Base-by-base conservation (phyloP, 2,329 filamentous ascomycete genomes). In the Fusarium keratoplasticum region DNA sequence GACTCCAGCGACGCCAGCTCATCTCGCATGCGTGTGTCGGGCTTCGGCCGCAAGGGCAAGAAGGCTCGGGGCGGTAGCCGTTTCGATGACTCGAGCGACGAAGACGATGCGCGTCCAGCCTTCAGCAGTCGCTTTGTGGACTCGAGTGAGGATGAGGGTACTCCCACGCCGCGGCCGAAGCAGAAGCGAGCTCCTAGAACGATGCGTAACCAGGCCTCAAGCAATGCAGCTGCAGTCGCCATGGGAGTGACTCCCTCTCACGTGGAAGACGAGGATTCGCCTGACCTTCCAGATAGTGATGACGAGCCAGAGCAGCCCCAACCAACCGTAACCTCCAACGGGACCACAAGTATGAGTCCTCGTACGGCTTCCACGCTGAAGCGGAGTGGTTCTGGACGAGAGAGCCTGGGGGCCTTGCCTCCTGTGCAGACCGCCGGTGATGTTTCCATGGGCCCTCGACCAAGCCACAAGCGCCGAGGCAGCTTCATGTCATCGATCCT, bases 21-120 rank as follows among this genome's bases (percentile, higher is more conserved):
- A 35, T 79, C 76, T 70, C 83, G 76, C 25, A 80, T 85, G 57
- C 85, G 83, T 50, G 81, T 86, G 57, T 84, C 86, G 2, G 81
- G 83, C 3, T 86, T 89, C 50, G 82, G 84, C 7, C 84, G 83
- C 1, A 77, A 85, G 70, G 68, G 67, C 20, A 79, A 73, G 61
- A 78, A 78, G 58, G 27, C 63, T 36, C 81, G 83, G 67, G 78
- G 82, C 8, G 90, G 89, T 35, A 91, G 89, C 77, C 90, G 92
- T 1, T 93, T 95, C 76, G 90, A 86, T 1, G 92, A 94, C 76
- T 94, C 93, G 1, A 94, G 93, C 77, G 92, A 94, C 64, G 92
- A 93, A 55, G 86, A 89, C 22, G 77, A 76, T 36, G 66, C 54
- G 1, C 72, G 61, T 5, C 76, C 77, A 35, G 50, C 70, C 5